These are phyloP conservation scores for Tremella fuciformis DNA, from an alignment of 768 basidiomycete genomes.

Conservation along the genomic window DNA sequence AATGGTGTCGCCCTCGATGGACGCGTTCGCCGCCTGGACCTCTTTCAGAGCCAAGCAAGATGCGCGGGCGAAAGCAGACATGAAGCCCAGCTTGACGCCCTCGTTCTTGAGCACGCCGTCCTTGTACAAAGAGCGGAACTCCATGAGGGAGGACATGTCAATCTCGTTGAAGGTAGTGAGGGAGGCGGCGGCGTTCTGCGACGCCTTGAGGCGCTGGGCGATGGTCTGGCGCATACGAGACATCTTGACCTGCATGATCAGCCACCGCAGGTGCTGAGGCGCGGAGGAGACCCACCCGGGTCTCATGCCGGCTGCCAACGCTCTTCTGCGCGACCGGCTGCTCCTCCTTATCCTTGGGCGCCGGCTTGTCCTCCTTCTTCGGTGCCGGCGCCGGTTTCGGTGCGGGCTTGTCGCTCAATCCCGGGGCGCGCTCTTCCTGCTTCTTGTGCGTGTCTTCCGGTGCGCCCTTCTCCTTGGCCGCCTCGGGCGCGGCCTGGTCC, in stretches of 20 bases:
- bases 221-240: conserved; percentile 96
- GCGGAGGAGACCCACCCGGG: conserved; percentile 60
- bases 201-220: conserved; percentile 94
- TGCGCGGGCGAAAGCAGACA: conserved; percentile 93
- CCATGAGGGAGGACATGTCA: conserved; percentile 94
- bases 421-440: conserved; percentile 35
- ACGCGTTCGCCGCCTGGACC: conserved; percentile 89
- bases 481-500: conserved; percentile 42
- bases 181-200: conserved; percentile 93
- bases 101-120: conserved; percentile 83
- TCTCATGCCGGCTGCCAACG: conserved; percentile 72
- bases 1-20: conserved; percentile 84
- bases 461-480: conserved; percentile 44
- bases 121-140: conserved; percentile 91
- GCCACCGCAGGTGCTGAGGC: not conserved
- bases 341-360: conserved; percentile 38
- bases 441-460: conserved; percentile 40
- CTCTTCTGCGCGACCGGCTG: conserved; percentile 51
- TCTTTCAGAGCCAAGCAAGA: conserved; percentile 78
- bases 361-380: conserved; percentile 26
- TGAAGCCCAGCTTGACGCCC: conserved; percentile 95
- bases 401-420: conserved; percentile 50
- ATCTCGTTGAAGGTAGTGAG: conserved; percentile 99
- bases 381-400: conserved; percentile 34
- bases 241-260: conserved; percentile 78